Conservation (phyloP, 371 early-diverging fungal species). For the Syncephalastrum monosporum region DNA sequence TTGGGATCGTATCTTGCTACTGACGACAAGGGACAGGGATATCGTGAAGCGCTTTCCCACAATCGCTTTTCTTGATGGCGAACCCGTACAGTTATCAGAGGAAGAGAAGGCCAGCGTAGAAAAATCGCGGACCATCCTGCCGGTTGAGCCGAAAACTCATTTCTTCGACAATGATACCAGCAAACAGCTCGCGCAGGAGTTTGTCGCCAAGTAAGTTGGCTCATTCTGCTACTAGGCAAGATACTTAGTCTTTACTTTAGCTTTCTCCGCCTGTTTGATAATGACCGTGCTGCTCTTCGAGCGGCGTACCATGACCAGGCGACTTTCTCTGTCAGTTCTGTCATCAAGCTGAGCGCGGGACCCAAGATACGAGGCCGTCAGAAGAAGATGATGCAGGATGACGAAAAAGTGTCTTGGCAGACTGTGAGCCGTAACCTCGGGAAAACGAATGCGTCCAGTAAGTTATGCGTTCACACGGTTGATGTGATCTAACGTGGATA, state of each 20-base stretch:
- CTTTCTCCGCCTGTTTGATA: constrained; percentile 30
- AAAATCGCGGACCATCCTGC: constrained; percentile 29
- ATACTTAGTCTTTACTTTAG: background rate
- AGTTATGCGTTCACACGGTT: background rate
- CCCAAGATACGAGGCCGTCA: constrained; percentile 29
- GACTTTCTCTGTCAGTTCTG: constrained; percentile 30
- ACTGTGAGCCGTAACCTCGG: constrained; percentile 27
- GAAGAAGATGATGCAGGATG: constrained; percentile 34
- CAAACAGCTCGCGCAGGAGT: constrained; percentile 25
- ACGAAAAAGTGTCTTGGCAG: constrained; percentile 28
- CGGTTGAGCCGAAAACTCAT: constrained; percentile 23
- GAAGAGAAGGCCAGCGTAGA: constrained; percentile 26
- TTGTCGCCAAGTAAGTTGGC: constrained; percentile 21
- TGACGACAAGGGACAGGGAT: constrained; percentile 13
- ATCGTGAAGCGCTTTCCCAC: constrained; percentile 54
- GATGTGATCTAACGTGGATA: too few relatives aligned
- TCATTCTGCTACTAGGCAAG: background rate
- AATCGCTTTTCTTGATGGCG: constrained; percentile 48
- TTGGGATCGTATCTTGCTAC: background rate
- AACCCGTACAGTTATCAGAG: constrained; percentile 24
- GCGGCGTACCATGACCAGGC: constrained; percentile 28
- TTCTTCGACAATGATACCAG: constrained; percentile 39
- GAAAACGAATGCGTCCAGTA: constrained; percentile 29
- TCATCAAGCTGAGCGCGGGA: constrained; percentile 25
- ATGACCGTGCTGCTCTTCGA: constrained; percentile 18